These are phyloP conservation scores for Acidomyces sp. DNA, from an alignment of 495 filamentous ascomycete species.

Conservation along the genomic window DNA sequence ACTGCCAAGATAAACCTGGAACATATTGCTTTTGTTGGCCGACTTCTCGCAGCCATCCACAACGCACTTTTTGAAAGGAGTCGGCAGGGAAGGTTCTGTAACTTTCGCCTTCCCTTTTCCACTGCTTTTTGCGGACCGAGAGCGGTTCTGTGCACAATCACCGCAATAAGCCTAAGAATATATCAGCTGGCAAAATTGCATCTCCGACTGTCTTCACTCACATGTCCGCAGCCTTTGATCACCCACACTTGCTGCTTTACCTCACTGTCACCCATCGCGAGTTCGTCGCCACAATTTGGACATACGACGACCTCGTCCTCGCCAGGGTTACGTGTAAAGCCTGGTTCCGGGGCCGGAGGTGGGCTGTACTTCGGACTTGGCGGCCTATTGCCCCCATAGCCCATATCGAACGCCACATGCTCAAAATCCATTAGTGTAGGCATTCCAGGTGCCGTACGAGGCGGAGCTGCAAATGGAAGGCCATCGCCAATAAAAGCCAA, in stretches of 20 bases:
- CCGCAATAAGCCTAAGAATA: slow-evolving; percentile 54
- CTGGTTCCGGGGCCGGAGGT: slow-evolving; percentile 43
- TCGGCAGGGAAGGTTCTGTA: background rate
- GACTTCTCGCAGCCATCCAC: slow-evolving; percentile 27
- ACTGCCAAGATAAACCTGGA: slow-evolving; percentile 24
- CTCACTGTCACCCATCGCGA: slow-evolving; percentile 40
- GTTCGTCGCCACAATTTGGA: slow-evolving; percentile 57
- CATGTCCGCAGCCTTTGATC: slow-evolving; percentile 61
- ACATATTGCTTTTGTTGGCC: slow-evolving; percentile 18
- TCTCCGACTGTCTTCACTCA: slow-evolving; percentile 35
- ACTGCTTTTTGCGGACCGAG: slow-evolving; percentile 7
- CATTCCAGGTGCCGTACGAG: slow-evolving; percentile 7
- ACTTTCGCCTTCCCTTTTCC: slow-evolving; percentile 16
- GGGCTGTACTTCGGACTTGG: slow-evolving; percentile 38
- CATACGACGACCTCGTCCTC: slow-evolving; percentile 56
- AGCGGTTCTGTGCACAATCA: slow-evolving; percentile 44
- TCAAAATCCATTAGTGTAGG: slow-evolving; percentile 15
- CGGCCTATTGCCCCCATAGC: slow-evolving; percentile 6
- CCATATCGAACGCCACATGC: slow-evolving; percentile 18
- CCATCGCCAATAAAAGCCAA: too few relatives aligned
- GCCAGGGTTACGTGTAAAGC: slow-evolving; percentile 50
- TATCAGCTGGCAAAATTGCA: background rate
- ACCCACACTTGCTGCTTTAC: slow-evolving; percentile 59
- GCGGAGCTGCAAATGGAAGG: too few relatives aligned
- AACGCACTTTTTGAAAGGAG: slow-evolving; percentile 27